Evolutionary conservation across 2,329 filamentous ascomycete genomes (phyloP), one percentile per base, ranked within the genome.

Genomic region (Whalleya microplaca): DNA sequence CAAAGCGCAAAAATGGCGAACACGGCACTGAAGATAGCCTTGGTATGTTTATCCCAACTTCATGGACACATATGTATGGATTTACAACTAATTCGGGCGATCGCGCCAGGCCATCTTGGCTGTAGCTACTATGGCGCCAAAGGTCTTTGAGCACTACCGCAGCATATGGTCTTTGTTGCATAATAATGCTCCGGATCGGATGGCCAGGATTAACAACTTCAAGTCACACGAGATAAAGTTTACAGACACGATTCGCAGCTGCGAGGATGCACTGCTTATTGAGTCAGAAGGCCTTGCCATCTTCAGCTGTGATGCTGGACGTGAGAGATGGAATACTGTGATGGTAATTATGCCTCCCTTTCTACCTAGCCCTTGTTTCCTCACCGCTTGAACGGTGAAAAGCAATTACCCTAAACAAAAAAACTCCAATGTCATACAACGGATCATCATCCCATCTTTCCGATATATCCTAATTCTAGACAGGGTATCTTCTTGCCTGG

Each of bases 291-390:
- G 72, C 16, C 3, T 76, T 1, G 76, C 75, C 1, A 64, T 78
- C 23, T 46, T 76, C 2, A 70, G 66, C 14, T 78, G 75, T 46
- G 76, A 77, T 19, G 61, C 71, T 0, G 76, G 75, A 3, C 68
- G 75, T 2, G 76, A 78, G 53, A 68, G 64, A 8, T 74, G 70
- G 66, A 78, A 78, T 58, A 76, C 72, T 2, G 75, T 78, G 56
- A 75, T 77, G 75, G 76, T 69, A 42, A 37, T 5, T 12, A 37
- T 6, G 32, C 32, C 32, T 37, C 32, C 3, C 32, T 27, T 27
- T 9, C 9, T 27, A 9, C 4, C 23, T 27, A 4, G 4, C 9
- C 23, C 9, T 9, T 9, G 9, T 27, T 27, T 4, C 4, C 9
- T 4, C 4, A 27, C 23, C 4, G 23, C 23, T 27, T 27, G 23